Conservation (phyloP, 805 yeast genomes). For the Naumovozyma dairenensis region DNA sequence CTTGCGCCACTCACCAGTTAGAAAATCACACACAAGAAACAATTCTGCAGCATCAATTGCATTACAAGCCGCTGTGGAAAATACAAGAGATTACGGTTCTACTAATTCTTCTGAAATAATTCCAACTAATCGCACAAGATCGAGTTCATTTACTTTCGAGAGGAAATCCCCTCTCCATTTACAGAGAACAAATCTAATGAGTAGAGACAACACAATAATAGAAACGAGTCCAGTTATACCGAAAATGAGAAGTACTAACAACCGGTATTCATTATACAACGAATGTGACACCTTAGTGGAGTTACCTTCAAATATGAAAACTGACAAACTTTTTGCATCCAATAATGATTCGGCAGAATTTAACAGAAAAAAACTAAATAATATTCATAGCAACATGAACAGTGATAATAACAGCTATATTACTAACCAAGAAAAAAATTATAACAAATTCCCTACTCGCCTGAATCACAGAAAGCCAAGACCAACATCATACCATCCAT, state of each 20-base stretch:
- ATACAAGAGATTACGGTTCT: conserved; percentile 32
- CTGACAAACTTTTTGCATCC: background rate
- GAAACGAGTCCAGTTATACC: conserved; percentile 18
- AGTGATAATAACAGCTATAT: background rate
- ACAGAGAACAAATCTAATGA: conserved; percentile 10
- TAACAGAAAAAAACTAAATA: conserved; percentile 1
- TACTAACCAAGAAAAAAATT: conserved; percentile 3
- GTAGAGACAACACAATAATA: conserved; percentile 17
- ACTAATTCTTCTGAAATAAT: too few relatives aligned
- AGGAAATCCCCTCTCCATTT: background rate
- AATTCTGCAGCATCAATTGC: conserved; percentile 54
- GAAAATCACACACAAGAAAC: conserved; percentile 29
- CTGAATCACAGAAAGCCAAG: conserved; percentile 54
- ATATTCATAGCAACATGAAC: background rate
- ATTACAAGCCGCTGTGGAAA: conserved; percentile 64
- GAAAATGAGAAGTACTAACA: conserved; percentile 2
- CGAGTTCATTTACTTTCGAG: too few relatives aligned
- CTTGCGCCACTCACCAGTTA: conserved; percentile 15
- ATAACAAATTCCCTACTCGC: too few relatives aligned
- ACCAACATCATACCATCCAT: conserved; percentile 77
- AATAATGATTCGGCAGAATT: background rate
- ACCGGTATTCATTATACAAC: background rate
- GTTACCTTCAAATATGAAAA: background rate
- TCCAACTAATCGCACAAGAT: too few relatives aligned
- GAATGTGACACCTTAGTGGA: background rate